Evolutionary conservation across 179 eudicot species (phyloP).

Genomic region (Sideroxylon spinosum): DNA sequence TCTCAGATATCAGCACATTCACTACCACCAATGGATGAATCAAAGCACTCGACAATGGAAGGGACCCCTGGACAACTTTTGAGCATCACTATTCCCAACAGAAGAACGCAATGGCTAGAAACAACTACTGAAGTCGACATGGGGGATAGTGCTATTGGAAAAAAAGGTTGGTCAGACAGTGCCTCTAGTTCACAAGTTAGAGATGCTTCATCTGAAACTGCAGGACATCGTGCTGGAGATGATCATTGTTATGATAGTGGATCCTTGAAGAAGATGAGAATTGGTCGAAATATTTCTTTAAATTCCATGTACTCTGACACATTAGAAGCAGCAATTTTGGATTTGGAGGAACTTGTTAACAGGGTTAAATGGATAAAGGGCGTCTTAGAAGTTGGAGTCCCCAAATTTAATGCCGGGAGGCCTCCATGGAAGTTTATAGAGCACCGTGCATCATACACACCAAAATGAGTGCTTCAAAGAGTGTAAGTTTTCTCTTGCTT

Average conservation of each 20-base stretch:
- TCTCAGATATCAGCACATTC: conserved; percentile 37
- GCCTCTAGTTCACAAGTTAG: conserved; percentile 35
- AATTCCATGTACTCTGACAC: conserved; percentile 41
- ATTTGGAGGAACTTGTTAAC: conserved; percentile 66
- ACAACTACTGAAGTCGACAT: conserved; percentile 17
- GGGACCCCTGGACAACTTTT: conserved; percentile 16
- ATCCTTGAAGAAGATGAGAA: conserved; percentile 28
- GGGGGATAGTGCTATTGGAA: conserved; percentile 20
- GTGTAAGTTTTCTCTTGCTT: background rate
- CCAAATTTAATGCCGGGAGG: conserved; percentile 26
- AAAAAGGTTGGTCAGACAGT: conserved; percentile 38
- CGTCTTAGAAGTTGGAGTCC: conserved; percentile 39
- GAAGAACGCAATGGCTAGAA: conserved; percentile 13
- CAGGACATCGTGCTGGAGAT: conserved; percentile 18
- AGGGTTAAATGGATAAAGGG: conserved; percentile 60
- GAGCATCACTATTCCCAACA: conserved; percentile 13
- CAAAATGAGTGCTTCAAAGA: conserved; percentile 26
- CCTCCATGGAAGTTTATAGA: conserved; percentile 58
- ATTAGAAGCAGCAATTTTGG: conserved; percentile 46
- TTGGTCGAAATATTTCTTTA: conserved; percentile 29
- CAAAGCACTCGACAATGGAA: conserved; percentile 16
- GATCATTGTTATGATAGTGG: conserved; percentile 24
- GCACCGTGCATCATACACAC: conserved; percentile 30
- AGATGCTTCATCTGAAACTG: conserved; percentile 33
- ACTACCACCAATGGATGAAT: conserved; percentile 20